These are phyloP conservation scores for Spathaspora hagerdaliae DNA, from an alignment of 805 yeast genomes.

Conservation along the genomic window DNA sequence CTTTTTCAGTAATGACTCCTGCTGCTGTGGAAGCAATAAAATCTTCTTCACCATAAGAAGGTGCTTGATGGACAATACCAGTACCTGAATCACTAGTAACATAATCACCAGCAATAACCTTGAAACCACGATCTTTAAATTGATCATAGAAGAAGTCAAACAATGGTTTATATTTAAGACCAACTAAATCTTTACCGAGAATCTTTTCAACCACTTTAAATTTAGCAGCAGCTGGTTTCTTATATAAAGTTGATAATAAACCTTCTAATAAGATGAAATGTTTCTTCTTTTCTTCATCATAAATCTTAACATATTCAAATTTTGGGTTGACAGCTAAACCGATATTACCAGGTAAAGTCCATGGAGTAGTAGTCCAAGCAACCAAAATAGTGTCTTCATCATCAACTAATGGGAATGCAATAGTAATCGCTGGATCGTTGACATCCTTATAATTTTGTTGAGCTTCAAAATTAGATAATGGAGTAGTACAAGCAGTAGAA, in stretches of 20 bases:
- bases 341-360: conserved; percentile 96
- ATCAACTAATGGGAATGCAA: conserved; percentile 77
- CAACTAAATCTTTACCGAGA: conserved; percentile 76
- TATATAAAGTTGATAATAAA: conserved; percentile 79
- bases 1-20: conserved; percentile 68
- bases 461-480: conserved; percentile 95
- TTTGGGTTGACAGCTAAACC: conserved; percentile 89
- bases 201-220: conserved; percentile 77
- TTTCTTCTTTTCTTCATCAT: conserved; percentile 80
- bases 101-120: conserved; percentile 75
- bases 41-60: conserved; percentile 99
- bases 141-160: conserved; percentile 76
- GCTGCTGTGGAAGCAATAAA: conserved; percentile 71
- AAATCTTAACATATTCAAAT: conserved; percentile 87
- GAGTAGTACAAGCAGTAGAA: conserved; percentile 95
- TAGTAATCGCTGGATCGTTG: conserved; percentile 91
- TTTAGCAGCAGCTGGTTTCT: conserved; percentile 90
- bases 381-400: conserved; percentile 82
- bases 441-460: conserved; percentile 98
- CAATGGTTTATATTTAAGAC: conserved; percentile 75
- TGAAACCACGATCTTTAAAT: conserved; percentile 75
- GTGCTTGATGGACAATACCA: conserved; percentile 98
- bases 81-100: conserved; percentile 96
- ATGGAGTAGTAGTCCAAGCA: conserved; percentile 99
- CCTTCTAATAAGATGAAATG: conserved; percentile 82